Conservation (phyloP, 2,329 filamentous ascomycete species). For the Penicillium occitanis region DNA sequence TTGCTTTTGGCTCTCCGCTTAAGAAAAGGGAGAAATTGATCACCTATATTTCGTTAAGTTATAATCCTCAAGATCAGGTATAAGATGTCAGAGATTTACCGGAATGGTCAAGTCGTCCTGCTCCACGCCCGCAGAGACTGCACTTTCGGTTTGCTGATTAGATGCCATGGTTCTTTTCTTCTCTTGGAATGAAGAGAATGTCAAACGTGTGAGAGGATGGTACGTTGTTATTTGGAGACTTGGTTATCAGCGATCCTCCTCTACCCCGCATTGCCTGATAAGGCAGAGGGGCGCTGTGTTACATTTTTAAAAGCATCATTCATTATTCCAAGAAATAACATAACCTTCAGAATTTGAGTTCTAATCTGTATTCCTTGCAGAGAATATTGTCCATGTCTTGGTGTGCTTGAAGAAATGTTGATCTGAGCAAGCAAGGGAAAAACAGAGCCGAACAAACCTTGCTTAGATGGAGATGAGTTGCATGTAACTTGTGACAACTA, state of each 20-base stretch:
- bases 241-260: neutral
- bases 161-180: neutral
- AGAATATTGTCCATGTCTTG: no score
- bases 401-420: no score
- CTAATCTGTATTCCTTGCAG: no score
- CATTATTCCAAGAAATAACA: no score
- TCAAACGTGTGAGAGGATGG: neutral
- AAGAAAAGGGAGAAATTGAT: slow-evolving; percentile 78
- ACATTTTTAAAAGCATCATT: neutral
- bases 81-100: slow-evolving; percentile 27
- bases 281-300: neutral
- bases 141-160: neutral
- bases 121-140: slow-evolving; percentile 37
- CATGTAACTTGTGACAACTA: no score
- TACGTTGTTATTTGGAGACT: neutral
- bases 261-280: slow-evolving; percentile 15
- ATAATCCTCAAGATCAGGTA: neutral
- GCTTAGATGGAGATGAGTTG: no score
- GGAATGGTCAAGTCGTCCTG: slow-evolving; percentile 48
- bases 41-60: slow-evolving; percentile 52
- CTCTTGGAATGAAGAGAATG: no score
- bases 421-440: no score
- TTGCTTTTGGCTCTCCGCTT: slow-evolving; percentile 59
- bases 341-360: no score
- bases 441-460: no score